Evolutionary conservation across 805 yeast genomes (phyloP), one percentile per base, ranked within the genome.

Genomic region (Maudiozyma bulderi): DNA sequence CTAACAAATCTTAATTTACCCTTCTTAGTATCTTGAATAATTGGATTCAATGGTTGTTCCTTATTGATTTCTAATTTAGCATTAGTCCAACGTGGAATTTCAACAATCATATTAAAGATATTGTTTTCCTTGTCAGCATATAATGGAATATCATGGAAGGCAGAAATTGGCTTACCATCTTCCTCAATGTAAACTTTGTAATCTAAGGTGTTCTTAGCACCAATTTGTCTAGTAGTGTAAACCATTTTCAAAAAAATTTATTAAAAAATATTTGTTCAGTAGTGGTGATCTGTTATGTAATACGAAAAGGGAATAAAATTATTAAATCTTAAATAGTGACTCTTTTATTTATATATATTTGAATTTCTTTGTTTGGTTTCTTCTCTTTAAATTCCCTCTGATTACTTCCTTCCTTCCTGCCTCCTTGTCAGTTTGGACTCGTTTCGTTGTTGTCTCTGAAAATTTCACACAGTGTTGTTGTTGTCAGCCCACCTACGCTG

Each of bases 51-150:
- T 43, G 78, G 71, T 59, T 73, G 73, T 61, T 86, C 95, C 74
- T 89, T 90, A 69, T 85, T 80, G 71, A 90, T 89, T 72, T 93
- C 99, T 69, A 90, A 77, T 76, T 93, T 93, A 57, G 97, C 98
- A 68, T 93, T 93, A 65, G 95, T 79, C 97, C 97, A 91, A 72
- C 98, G 85, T 67, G 99, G 99, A 57, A 93, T 89, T 73, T 93
- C 99, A 55, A 93, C 97, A 61, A 93, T 77, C 86, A 87, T 84
- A 78, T 85, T 86, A 58, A 85, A 75, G 60, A 90, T 78, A 63
- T 90, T 82, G 75, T 86, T 85, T 66, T 86, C 90, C 68, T 88
- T 86, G 72, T 91, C 93, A 61, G 98, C 97, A 64, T 83, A 90
- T 68, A 93, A 78, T 55, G 95, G 93, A 56, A 86, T 81, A 66